A percentile compares a stretch with the other conserved stretches of the same genome.
phyloP scores from a whole-genome alignment of 2,329 filamentous ascomycete species.

The Apiospora kogelbergensis region DNA sequence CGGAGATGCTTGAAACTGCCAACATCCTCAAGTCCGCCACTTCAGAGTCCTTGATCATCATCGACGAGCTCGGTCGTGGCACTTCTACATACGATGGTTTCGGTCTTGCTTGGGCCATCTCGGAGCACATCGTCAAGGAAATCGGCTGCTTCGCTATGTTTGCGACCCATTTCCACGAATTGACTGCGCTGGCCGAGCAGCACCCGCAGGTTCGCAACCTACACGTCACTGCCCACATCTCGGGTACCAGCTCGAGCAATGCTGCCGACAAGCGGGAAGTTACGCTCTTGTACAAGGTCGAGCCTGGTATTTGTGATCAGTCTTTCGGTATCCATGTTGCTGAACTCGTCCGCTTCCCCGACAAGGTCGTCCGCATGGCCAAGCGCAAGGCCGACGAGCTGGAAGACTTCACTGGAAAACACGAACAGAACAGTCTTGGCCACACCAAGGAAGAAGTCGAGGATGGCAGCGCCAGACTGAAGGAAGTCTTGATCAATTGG shows the following conservation, averaged over 20 bases:
- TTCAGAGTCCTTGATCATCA: constrained; percentile 93
- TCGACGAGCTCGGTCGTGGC: constrained; percentile 93
- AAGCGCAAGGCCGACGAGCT: constrained; percentile 97
- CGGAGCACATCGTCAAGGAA: constrained; percentile 93
- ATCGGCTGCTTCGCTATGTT: constrained; percentile 95
- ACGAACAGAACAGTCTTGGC: constrained; percentile 57
- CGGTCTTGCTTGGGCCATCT: constrained; percentile 98
- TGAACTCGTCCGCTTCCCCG: constrained; percentile 91
- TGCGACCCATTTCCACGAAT: constrained; percentile 96
- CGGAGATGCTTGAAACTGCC: constrained; percentile 97
- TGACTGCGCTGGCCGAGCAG: constrained; percentile 85
- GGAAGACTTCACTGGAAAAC: constrained; percentile 87
- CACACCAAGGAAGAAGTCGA: constrained; percentile 87
- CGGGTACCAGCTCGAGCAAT: constrained; percentile 40
- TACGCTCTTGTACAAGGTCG: constrained; percentile 94
- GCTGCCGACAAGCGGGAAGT: constrained; percentile 72
- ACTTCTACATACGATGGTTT: constrained; percentile 99
- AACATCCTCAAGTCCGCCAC: constrained; percentile 98
- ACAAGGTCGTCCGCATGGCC: constrained; percentile 99
- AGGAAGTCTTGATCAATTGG: constrained; percentile 81
- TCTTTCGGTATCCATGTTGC: constrained; percentile 98
- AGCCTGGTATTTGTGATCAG: constrained; percentile 93
- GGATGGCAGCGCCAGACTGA: constrained; percentile 81
- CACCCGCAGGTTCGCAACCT: constrained; percentile 88
- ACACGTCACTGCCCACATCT: constrained; percentile 94